Evolutionary conservation across 495 filamentous ascomycete genomes (phyloP), one percentile per base, ranked within the genome.

Genomic region (Immersiella caudata): DNA sequence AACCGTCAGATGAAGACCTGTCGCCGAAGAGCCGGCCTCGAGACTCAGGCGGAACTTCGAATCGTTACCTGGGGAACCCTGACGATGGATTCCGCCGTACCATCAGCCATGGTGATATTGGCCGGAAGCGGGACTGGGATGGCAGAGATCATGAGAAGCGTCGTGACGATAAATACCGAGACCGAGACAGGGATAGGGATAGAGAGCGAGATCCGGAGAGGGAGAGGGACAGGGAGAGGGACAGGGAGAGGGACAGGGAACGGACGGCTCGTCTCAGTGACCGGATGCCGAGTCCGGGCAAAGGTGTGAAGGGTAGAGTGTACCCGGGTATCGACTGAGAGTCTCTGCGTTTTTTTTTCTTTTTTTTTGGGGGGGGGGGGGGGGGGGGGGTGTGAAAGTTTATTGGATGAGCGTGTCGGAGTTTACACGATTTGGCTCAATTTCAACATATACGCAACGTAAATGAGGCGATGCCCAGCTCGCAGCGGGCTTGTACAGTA

Each of bases 31-130:
- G n/a, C 7, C 63, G 63, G 3, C 24, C 52, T 12, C 63, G 63
- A 11, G 51, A 27, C 12, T 56, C 51, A 20, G 52, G 21, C 14
- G 52, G 63, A 2, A 36, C 6, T 36, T 55, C 62, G 4, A 57
- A 66, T 0, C 71, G 67, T 14, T 79, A 80, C 66, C 60, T 78
- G 27, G 18, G 60, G 0, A 74, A 73, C 18, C 74, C 76, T 24
- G 66, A 68, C 14, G 66, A 66, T 7, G 16, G 55, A n/a, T 71
- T 68, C n/a, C 76, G 81, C 21, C 72, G 81, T 52, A 75, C 79
- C 1, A 81, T 79, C 65, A 83, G 81, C 68, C 81, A 83, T 59
- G 71, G 79, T 1, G 81, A 83, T 22, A 49, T 76, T 14, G 80
- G 79, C 14, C 65, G 79, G 52, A 73, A 76, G 0, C 66, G 68